These are phyloP conservation scores for Quercus alba DNA, from an alignment of 306 rosid species.

Conservation along the genomic window DNA sequence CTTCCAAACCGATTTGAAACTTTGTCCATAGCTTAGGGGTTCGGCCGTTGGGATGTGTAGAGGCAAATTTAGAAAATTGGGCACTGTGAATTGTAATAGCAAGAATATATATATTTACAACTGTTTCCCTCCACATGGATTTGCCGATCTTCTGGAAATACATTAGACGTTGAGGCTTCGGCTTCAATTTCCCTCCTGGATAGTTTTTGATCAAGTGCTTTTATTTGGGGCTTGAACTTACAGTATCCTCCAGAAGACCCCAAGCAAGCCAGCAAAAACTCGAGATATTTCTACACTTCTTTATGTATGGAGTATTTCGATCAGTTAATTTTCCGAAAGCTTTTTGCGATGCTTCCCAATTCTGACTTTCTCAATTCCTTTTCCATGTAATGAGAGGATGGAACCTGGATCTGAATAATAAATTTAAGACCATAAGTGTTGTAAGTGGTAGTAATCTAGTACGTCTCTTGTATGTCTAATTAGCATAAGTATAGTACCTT, in stretches of 20 bases:
- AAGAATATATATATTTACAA: no score
- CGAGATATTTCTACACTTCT: not conserved
- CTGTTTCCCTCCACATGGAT: no score
- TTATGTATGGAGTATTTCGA: not conserved
- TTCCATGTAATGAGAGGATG: not conserved
- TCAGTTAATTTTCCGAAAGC: not conserved
- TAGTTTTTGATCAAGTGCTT: no score
- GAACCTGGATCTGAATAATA: not conserved
- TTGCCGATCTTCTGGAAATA: no score
- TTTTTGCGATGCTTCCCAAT: not conserved
- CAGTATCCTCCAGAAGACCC: not conserved
- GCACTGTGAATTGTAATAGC: no score
- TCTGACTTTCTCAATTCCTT: not conserved
- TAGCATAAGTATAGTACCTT: not conserved
- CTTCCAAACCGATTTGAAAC: no score
- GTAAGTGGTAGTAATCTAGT: not conserved
- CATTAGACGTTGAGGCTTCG: no score
- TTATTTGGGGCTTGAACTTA: not conserved
- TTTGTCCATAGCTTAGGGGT: no score
- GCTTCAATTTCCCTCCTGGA: no score
- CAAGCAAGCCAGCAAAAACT: not conserved
- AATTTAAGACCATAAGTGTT: not conserved
- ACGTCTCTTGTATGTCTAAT: not conserved
- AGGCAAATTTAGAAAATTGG: no score
- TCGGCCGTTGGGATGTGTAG: no score